Conservation (phyloP, 768 basidiomycete genomes). For the Tylopilus sp. region DNA sequence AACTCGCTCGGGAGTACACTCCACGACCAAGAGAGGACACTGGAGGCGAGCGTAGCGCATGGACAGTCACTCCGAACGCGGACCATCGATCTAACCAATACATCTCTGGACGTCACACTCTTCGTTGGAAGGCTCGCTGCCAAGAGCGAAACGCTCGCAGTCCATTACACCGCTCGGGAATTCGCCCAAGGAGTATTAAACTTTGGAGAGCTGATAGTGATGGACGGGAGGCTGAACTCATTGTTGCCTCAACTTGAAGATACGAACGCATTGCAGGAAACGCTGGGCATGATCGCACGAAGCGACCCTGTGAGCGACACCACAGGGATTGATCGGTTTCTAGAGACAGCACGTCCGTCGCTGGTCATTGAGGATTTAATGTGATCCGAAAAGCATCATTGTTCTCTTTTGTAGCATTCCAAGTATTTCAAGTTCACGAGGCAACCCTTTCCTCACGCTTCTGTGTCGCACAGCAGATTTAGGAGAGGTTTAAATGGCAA, state of each 20-base stretch:
- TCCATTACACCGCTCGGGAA: constrained; percentile 9
- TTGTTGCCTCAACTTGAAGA: constrained; percentile 7
- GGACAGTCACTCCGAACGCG: constrained; percentile 11
- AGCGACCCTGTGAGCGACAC: background rate
- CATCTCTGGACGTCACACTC: constrained; percentile 15
- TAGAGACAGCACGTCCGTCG: background rate
- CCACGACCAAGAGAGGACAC: constrained; percentile 1
- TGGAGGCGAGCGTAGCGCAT: constrained; percentile 5
- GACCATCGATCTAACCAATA: constrained; percentile 14
- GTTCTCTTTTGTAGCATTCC: too few relatives aligned
- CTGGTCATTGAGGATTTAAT: constrained; percentile 8
- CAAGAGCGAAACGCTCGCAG: constrained; percentile 11
- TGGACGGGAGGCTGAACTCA: constrained; percentile 1
- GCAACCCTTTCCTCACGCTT: too few relatives aligned
- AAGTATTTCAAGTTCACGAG: too few relatives aligned
- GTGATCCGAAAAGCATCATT: too few relatives aligned
- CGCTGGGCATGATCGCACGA: constrained; percentile 10
- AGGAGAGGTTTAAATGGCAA: too few relatives aligned
- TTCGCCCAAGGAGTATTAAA: constrained; percentile 7
- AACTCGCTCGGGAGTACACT: constrained; percentile 1
- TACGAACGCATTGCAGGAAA: constrained; percentile 6
- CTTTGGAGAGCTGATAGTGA: constrained; percentile 10
- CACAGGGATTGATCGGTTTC: background rate
- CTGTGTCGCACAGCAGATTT: too few relatives aligned
- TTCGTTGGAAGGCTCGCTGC: constrained; percentile 13